These are phyloP conservation scores for Spathaspora passalidarum DNA, from an alignment of 805 yeast species.

Conservation along the genomic window DNA sequence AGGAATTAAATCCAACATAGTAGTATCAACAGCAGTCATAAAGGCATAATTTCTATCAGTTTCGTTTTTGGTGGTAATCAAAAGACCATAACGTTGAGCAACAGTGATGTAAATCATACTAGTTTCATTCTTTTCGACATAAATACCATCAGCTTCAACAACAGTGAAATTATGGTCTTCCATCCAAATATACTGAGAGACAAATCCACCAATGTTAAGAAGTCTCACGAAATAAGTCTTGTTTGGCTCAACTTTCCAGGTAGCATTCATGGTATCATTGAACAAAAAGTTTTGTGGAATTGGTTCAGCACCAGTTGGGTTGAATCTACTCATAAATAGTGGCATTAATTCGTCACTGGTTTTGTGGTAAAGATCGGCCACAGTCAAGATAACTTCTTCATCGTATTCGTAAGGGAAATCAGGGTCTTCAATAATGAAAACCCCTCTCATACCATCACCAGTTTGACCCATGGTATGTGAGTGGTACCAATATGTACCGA, in stretches of 20 bases:
- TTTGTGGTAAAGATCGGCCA: constrained; percentile 65
- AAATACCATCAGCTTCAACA: constrained; percentile 49
- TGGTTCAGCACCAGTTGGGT: constrained; percentile 87
- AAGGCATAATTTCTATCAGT: constrained; percentile 53
- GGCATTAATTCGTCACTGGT: constrained; percentile 44
- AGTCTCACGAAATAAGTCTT: constrained; percentile 65
- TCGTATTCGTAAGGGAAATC: constrained; percentile 63
- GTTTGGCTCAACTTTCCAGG: constrained; percentile 53
- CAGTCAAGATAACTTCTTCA: constrained; percentile 53
- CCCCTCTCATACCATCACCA: constrained; percentile 89
- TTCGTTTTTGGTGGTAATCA: constrained; percentile 53
- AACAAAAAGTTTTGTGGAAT: constrained; percentile 64
- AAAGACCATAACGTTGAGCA: constrained; percentile 77
- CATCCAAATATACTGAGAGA: constrained; percentile 51
- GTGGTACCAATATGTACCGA: constrained; percentile 96
- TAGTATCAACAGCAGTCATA: constrained; percentile 58
- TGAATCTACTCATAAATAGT: constrained; percentile 58
- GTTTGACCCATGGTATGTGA: constrained; percentile 89
- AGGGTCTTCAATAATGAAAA: constrained; percentile 64
- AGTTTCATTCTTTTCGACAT: constrained; percentile 54
- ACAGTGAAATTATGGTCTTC: constrained; percentile 41
- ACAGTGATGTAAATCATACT: constrained; percentile 63
- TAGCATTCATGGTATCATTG: constrained; percentile 59
- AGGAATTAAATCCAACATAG: constrained; percentile 72
- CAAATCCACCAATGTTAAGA: constrained; percentile 68